A percentile compares a stretch with the other conserved stretches of the same genome.
phyloP scores from a whole-genome alignment of 768 basidiomycete species.

The Neoboletus brunneissimus region DNA sequence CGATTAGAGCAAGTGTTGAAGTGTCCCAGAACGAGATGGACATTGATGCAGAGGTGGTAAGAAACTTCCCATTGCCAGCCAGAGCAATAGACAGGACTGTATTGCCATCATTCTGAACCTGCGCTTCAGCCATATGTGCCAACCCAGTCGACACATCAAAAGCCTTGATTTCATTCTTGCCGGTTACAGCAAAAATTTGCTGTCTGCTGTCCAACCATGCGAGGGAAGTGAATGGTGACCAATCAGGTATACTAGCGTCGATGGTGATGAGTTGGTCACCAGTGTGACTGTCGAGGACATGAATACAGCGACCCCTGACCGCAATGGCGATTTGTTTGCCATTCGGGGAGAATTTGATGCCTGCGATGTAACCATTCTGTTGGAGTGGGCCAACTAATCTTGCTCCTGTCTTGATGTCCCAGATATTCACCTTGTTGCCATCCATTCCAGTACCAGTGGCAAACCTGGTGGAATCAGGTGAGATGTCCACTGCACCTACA shows the following conservation, averaged over 20 bases:
- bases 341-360: slow-evolving; percentile 1
- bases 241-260: accelerated
- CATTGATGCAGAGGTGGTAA: not conserved
- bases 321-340: not conserved
- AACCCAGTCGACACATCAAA: not conserved
- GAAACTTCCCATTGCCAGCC: not conserved
- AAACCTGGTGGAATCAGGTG: not conserved
- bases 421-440: not conserved
- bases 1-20: not conserved
- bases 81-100: not conserved
- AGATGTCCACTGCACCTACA: not conserved
- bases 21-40: not conserved
- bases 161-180: not conserved
- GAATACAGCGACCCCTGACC: not conserved
- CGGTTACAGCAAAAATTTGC: not conserved
- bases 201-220: not conserved
- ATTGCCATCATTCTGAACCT: not conserved
- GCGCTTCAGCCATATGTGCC: not conserved
- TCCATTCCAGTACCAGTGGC: not conserved
- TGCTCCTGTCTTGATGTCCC: not conserved
- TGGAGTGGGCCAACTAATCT: not conserved
- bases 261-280: slow-evolving; percentile 1
- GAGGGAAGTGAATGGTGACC: not conserved
- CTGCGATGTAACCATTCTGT: not conserved
- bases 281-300: not conserved